Evolutionary conservation across 345 rosid genomes (phyloP), one percentile per base, ranked within the genome.

Genomic region (Brassica incana): DNA sequence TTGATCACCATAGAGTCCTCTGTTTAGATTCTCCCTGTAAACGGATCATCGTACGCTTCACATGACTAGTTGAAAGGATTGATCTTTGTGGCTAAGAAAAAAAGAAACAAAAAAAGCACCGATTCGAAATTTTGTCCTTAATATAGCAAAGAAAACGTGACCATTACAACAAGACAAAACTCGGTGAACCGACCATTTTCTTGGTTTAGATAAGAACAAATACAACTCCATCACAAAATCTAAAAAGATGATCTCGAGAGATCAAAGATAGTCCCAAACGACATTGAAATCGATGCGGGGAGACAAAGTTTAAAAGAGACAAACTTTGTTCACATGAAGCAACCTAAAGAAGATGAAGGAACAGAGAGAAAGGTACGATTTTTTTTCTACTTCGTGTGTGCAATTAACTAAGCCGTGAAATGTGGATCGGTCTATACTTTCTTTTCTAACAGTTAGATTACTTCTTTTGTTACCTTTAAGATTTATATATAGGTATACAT

Each of bases 391-490:
- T 11, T 86, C 76, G 67, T 35, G 85, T 79, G 84, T 72, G 88
- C 32, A 56, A 27, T 52, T 59, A 86, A 91, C 91, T 85, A 90
- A 82, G 87, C 72, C 83, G 62, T 45, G 58, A 23, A 23, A 72
- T 78, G 67, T 72, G 81, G 77, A 78, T 78, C 81, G 38, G 66
- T 25, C 35, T 56, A 20, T 48, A 45, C 54, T 45, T 45, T 60
- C 15, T 43, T 29, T 29, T 11, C 23, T 43, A 38, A 58, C 79
- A 14, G 1, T 56, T 75, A 3, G 32, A 18, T 30, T 14, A 15
- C 45, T 67, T 67, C 5, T 27, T 61, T 27, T 61, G 35, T 61
- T 27, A 5, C 59, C 36, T 56, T 15, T 25, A 40, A 10, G 33
- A 48, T 32, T 32, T 8, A 18, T 16, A 59, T 15, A 76, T 40